Base-by-base conservation (phyloP, 2,329 filamentous ascomycete genomes). In the Aureobasidium uvarum region DNA sequence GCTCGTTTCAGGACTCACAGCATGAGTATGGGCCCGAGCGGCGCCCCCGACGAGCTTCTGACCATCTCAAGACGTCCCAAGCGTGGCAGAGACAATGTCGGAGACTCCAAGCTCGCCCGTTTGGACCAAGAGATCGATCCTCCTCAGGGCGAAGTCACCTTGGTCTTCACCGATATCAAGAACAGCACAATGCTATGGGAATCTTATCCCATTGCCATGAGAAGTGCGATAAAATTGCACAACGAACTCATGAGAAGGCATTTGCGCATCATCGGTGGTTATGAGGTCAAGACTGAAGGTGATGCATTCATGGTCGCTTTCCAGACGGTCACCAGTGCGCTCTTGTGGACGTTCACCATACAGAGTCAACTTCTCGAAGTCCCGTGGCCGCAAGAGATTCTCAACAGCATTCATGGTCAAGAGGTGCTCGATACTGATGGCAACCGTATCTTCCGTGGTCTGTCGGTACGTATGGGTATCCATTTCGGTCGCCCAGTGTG, bases 231-330 rank as follows among this genome's bases (percentile, higher is more conserved):
- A 78, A 96, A 94, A 77, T 88, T 96, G 70, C 95, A 99, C 82
- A 99, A 99, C 76, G 92, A 96, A 72, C 86, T 97, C 52, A 96
- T 99, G 89, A 89, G 95, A 70, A 86, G 95, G 65, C 94, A 98
- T 75, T 81, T 99, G 70, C 88, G 95, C 59, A 89, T 93, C 68
- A 96, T 97, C 71, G 95, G 95, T 73, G 95, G 95, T 1, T 99
- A 97, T 74, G 95, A 99, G 79, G 95, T 99, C 77, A 99, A 99
- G 83, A 99, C 95, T 20, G 95, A 99, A 91, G 95, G 95, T 70
- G 95, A 99, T 78, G 95, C 95, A 10, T 99, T 99, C 74, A 98
- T 99, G 93, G 95, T 99, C 38, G 96, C 94, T 11, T 99, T 99
- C 77, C 91, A 93, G 1, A 98, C 95, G 0, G 92, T 95, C 2